Conservation (phyloP, 805 yeast species). For the Zygosaccharomyces rouxii region DNA sequence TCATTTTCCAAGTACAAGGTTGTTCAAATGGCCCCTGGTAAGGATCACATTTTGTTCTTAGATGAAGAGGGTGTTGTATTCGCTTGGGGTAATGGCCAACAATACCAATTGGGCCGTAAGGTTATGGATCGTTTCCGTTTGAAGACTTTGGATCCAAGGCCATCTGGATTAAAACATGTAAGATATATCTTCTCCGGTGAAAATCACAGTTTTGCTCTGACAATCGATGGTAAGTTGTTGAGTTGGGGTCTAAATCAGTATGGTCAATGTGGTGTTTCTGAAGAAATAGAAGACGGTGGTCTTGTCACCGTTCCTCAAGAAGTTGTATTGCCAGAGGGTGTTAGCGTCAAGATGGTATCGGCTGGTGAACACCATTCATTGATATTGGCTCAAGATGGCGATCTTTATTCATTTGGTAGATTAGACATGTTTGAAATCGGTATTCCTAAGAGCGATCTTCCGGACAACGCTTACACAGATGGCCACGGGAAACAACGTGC, state of each 20-base stretch:
- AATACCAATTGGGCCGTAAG: constrained; percentile 84
- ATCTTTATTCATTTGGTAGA: constrained; percentile 82
- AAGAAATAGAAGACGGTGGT: constrained; percentile 80
- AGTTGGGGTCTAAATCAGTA: constrained; percentile 97
- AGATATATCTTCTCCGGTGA: constrained; percentile 88
- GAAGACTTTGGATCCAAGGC: constrained; percentile 72
- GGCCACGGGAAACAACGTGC: constrained; percentile 77
- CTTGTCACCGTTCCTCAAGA: constrained; percentile 72
- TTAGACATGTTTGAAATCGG: constrained; percentile 93
- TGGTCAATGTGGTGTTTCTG: constrained; percentile 89
- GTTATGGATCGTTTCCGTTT: constrained; percentile 73
- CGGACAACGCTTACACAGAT: constrained; percentile 69
- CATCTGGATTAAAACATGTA: constrained; percentile 75
- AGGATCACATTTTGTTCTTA: constrained; percentile 83
- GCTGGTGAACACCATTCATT: constrained; percentile 96
- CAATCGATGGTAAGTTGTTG: constrained; percentile 60
- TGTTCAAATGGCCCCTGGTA: constrained; percentile 84
- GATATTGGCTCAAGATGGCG: constrained; percentile 68
- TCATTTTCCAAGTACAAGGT: constrained; percentile 50
- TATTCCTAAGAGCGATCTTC: constrained; percentile 58
- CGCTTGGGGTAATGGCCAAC: constrained; percentile 98
- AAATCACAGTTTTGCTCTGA: constrained; percentile 91
- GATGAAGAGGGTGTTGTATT: constrained; percentile 81
- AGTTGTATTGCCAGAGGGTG: constrained; percentile 58
- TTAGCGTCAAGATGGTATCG: constrained; percentile 55